Evolutionary conservation across 1,284 basidiomycete genomes (phyloP).

Genomic region (Nidula niveotomentosa): DNA sequence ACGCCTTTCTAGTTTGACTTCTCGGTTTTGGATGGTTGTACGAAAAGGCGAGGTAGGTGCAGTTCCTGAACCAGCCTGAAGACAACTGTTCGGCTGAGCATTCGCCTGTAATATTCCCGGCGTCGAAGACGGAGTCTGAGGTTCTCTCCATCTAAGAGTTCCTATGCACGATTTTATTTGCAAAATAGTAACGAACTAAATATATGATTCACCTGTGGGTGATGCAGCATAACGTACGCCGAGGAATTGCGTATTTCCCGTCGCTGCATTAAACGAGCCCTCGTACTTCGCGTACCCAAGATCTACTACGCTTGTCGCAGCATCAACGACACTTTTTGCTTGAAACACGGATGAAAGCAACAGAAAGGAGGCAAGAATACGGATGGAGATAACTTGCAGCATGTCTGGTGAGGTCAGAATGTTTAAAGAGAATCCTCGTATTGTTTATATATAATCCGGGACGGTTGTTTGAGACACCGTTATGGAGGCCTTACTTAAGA

Average conservation of each 20-base stretch:
- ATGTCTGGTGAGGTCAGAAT: neutral
- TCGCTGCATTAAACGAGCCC: constrained; percentile 27
- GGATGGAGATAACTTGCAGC: neutral
- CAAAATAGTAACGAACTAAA: neutral
- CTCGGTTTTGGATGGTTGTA: constrained; percentile 6
- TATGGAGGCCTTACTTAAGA: too few species aligned
- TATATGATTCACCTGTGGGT: constrained; percentile 26
- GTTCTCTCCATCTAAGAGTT: constrained; percentile 30
- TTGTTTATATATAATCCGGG: too few species aligned
- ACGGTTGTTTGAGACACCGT: too few species aligned
- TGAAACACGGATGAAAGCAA: neutral
- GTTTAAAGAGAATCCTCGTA: too few species aligned
- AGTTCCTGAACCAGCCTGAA: constrained; percentile 15
- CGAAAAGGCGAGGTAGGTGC: constrained; percentile 20
- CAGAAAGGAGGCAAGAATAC: neutral
- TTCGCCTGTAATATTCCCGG: constrained; percentile 31
- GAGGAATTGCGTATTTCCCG: constrained; percentile 33
- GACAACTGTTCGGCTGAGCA: constrained; percentile 25
- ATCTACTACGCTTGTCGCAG: constrained; percentile 23
- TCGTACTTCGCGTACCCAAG: constrained; percentile 38
- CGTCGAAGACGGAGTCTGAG: constrained; percentile 22
- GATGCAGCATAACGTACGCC: constrained; percentile 41
- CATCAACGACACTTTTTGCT: neutral
- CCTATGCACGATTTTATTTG: constrained; percentile 9
- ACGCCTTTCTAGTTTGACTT: neutral